Evolutionary conservation across 108 stramenopile genomes (phyloP).

Genomic region (Tribonema minus): DNA sequence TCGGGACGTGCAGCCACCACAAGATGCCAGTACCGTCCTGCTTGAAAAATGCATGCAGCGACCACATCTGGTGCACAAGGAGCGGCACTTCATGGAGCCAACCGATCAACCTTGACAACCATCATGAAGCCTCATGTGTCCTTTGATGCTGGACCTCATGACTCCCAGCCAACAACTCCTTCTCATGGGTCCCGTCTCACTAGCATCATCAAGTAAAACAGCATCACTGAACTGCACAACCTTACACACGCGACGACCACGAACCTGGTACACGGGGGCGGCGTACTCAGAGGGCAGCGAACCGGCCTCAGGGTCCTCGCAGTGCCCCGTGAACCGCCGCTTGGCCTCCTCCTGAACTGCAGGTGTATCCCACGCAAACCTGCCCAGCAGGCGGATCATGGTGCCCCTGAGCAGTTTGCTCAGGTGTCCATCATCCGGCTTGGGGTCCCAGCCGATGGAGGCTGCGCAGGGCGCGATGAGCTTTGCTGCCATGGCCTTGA

Average conservation of each 20-base stretch:
- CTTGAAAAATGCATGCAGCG: too few relatives aligned
- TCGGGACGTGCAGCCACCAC: too few relatives aligned
- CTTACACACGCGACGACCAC: too few relatives aligned
- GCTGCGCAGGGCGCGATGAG: constrained; percentile 50
- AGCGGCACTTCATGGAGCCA: too few relatives aligned
- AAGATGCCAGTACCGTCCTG: too few relatives aligned
- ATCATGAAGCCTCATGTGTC: too few relatives aligned
- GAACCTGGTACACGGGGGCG: constrained; percentile 43
- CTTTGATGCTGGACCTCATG: too few relatives aligned
- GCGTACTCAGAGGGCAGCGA: constrained; percentile 76
- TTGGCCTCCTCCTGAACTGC: constrained; percentile 70
- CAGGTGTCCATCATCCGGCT: constrained; percentile 71
- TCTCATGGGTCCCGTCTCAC: neutral
- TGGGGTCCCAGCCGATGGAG: constrained; percentile 80
- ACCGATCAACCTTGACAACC: too few relatives aligned
- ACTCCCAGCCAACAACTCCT: neutral
- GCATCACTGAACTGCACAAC: neutral
- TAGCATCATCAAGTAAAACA: neutral
- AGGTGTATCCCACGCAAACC: constrained; percentile 30
- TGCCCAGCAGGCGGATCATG: constrained; percentile 72
- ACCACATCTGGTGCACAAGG: too few relatives aligned
- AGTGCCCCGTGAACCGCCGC: constrained; percentile 68
- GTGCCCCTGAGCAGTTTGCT: constrained; percentile 75
- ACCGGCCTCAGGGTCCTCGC: constrained; percentile 66
- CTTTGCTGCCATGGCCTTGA: constrained; percentile 30